Evolutionary conservation across 495 filamentous ascomycete species (phyloP).

Genomic region (Clavariopsis aquatica): DNA sequence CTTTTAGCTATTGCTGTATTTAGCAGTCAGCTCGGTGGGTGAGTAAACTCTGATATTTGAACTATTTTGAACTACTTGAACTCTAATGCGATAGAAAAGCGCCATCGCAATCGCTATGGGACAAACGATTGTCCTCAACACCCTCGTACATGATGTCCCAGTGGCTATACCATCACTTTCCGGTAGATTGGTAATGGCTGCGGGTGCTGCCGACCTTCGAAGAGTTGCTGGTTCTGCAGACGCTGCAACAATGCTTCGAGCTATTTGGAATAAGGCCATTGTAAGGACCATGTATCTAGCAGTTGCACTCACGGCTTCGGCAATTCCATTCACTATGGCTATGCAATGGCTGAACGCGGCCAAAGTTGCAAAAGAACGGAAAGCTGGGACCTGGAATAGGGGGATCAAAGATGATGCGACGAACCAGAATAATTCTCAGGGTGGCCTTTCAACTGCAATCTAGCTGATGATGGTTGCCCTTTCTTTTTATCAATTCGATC

Average conservation of each 20-base stretch:
- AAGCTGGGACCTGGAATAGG: constrained; percentile 1
- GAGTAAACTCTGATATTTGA: background rate
- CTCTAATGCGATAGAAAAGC: constrained; percentile 1
- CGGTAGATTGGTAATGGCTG: background rate
- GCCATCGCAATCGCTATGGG: constrained; percentile 1
- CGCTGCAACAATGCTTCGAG: background rate
- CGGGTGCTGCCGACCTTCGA: background rate
- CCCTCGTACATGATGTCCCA: background rate
- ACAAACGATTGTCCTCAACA: constrained; percentile 1
- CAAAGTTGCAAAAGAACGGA: background rate
- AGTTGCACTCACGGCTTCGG: background rate
- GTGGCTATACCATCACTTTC: background rate
- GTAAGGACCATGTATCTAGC: constrained; percentile 1
- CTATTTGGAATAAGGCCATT: constrained; percentile 2
- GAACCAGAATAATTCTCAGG: background rate
- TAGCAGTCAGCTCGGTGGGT: background rate
- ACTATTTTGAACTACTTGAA: too few species aligned
- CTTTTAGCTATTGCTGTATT: background rate
- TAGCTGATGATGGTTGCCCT: background rate
- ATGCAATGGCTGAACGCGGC: constrained; percentile 1
- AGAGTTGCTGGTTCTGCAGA: constrained; percentile 1
- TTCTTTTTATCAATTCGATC: background rate
- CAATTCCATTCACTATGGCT: background rate
- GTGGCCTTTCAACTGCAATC: background rate
- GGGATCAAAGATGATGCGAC: background rate